A percentile compares a stretch with the other conserved stretches of the same genome.
Conservation (phyloP, 257 asterid genomes). For the Buddleja alternifolia region DNA sequence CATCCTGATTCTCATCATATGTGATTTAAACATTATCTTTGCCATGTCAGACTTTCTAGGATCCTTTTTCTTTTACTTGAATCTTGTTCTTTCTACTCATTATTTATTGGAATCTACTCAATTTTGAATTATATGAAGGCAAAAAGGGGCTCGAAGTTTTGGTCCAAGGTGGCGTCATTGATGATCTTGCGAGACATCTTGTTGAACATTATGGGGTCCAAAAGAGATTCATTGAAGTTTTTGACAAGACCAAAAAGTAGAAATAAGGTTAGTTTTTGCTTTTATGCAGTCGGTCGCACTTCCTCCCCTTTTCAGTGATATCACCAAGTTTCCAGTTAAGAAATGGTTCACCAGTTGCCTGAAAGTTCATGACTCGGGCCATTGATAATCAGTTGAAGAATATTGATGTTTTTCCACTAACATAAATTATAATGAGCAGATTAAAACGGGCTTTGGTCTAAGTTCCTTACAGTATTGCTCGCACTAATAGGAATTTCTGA, state of each 20-base stretch:
- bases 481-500: too few relatives aligned
- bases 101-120: constrained; percentile 1
- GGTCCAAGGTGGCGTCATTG: constrained; percentile 95
- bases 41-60: neutral
- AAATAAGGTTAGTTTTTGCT: constrained; percentile 34
- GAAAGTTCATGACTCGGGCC: neutral
- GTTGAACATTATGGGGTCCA: constrained; percentile 84
- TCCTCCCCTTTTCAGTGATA: neutral
- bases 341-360: neutral
- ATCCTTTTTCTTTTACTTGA: neutral
- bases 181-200: constrained; percentile 81
- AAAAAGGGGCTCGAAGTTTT: constrained; percentile 91
- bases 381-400: neutral
- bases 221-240: constrained; percentile 87
- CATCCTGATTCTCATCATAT: neutral
- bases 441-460: neutral
- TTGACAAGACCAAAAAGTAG: constrained; percentile 85
- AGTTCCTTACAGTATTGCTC: too few relatives aligned
- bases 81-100: neutral
- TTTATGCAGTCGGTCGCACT: neutral
- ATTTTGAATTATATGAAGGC: constrained; percentile 46
- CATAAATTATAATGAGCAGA: neutral
- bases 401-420: neutral
- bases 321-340: neutral
- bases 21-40: neutral